Base-by-base conservation (phyloP, 768 basidiomycete genomes). In the Daedalea quercina region DNA sequence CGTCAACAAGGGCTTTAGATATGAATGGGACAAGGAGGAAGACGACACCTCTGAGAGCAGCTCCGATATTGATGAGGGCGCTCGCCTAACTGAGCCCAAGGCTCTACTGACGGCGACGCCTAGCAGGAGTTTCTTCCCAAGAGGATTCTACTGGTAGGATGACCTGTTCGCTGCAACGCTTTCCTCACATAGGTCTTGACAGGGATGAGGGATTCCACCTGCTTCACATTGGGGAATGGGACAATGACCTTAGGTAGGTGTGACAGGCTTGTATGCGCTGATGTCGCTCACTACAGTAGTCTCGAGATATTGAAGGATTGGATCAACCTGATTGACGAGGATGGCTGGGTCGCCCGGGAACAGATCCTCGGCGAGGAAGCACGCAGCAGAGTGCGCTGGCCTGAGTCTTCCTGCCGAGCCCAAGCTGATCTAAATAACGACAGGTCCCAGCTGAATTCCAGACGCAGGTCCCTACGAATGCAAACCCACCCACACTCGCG, bases 121-220 rank as follows among this genome's bases (percentile, higher is more conserved):
- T 3, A 95, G 93, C 64, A 78, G 95, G 33, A 93, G 92, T 59
- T 98, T 98, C 75, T 98, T 98, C 75, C 94, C 94, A 0, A 77
- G 94, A 66, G 94, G 94, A 17, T 98, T 98, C 70, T 98, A 98
- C 68, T 98, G 94, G 90, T 89, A 67, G n/a, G n/a, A n/a, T n/a
- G n/a, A n/a, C 48, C 66, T 42, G 8, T 28, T n/a, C 22, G 1
- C 20, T 15, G 22, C 37, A 35, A 13, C 9, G 6, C 47, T 22
- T 37, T 13, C 7, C 20, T 26, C 41, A 28, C 9, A 33, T 40
- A 44, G 6, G 22, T 17, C 4, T 4, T 4, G 17, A 11, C 61
- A 92, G 90, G 94, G 94, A 98, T 67, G 94, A 98, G 69, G 94
- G 94, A 1, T 98, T 98, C 75, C 94, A 98, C 69, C 70, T 97